Evolutionary conservation across 2,329 filamentous ascomycete genomes (phyloP).

Genomic region (Epichloe hybrida): DNA sequence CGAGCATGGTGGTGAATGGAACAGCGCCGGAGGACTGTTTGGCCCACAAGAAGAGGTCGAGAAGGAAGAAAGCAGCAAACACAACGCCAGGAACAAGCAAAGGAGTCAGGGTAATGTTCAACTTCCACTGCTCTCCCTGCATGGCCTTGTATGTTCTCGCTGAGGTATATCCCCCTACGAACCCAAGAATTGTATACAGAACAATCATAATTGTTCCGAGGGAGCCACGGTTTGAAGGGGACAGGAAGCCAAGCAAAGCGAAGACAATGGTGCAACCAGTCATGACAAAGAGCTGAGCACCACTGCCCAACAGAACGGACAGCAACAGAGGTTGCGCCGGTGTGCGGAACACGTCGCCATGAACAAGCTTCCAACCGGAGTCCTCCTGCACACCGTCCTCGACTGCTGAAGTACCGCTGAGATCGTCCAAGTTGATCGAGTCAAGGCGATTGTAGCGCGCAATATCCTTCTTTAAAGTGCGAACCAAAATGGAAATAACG

Average conservation of each 20-base stretch:
- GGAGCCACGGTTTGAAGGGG: conserved; percentile 87
- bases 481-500: conserved; percentile 80
- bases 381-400: conserved; percentile 96
- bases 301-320: conserved; percentile 81
- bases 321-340: conserved; percentile 73
- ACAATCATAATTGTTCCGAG: conserved; percentile 87
- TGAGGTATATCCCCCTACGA: conserved; percentile 87
- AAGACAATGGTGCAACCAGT: conserved; percentile 87
- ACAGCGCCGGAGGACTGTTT: conserved; percentile 87
- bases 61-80: conserved; percentile 78
- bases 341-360: conserved; percentile 90
- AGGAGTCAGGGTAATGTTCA: conserved; percentile 81
- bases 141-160: conserved; percentile 90
- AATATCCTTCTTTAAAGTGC: conserved; percentile 88
- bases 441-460: conserved; percentile 92
- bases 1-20: conserved; percentile 92
- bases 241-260: conserved; percentile 85
- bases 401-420: conserved; percentile 62
- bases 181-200: conserved; percentile 84
- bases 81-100: conserved; percentile 74
- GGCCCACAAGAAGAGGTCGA: conserved; percentile 94
- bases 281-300: conserved; percentile 96
- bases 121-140: conserved; percentile 84
- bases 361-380: conserved; percentile 95
- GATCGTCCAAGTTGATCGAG: conserved; percentile 77